Evolutionary conservation across 352 stramenopile genomes (phyloP).

Genomic region (Discostella stelligera): DNA sequence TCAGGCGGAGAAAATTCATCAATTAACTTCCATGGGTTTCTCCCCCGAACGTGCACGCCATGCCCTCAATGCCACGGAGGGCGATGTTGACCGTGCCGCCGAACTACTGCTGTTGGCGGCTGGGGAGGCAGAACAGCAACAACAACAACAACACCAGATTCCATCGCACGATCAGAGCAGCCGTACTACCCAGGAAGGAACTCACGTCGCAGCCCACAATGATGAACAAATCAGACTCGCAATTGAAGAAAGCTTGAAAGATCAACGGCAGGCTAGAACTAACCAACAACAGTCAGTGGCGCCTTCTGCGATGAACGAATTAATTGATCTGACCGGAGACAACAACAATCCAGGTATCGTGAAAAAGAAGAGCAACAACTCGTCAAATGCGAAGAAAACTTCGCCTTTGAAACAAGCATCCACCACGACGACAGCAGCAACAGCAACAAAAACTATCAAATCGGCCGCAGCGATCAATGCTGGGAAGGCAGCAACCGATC

Average conservation of each 20-base stretch:
- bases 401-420: neutral
- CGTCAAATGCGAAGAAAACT: too few relatives aligned
- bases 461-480: constrained; percentile 39
- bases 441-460: constrained; percentile 8
- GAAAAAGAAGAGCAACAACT: constrained; percentile 8
- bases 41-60: constrained; percentile 44
- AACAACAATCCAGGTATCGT: neutral
- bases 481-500: constrained; percentile 14
- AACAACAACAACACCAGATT: neutral
- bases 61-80: constrained; percentile 60
- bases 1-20: constrained; percentile 25
- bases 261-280: constrained; percentile 16
- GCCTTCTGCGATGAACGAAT: constrained; percentile 14
- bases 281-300: constrained; percentile 20
- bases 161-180: neutral
- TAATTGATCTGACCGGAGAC: neutral
- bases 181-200: constrained; percentile 3
- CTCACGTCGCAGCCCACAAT: constrained; percentile 38
- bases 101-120: constrained; percentile 44
- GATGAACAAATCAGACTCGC: constrained; percentile 49
- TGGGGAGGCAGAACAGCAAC: neutral
- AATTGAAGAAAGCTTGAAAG: constrained; percentile 57
- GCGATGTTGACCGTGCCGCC: constrained; percentile 64
- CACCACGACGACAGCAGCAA: constrained; percentile 3
- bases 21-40: constrained; percentile 69